A percentile compares a stretch with the other conserved stretches of the same genome.
Evolutionary conservation across 768 basidiomycete species (phyloP).

Genomic region (Cystobasidium tubakii): DNA sequence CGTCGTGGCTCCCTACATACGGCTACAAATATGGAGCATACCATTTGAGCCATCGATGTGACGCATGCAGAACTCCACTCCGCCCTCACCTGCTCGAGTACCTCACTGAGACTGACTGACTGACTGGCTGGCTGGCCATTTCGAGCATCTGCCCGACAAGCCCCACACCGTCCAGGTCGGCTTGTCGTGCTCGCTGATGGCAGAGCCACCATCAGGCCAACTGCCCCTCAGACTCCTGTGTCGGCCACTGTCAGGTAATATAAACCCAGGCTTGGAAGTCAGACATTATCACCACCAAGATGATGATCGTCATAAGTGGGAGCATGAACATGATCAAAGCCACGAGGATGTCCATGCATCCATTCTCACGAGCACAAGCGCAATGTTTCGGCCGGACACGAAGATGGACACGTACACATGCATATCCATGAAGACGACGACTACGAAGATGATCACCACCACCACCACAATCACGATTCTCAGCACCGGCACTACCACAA

Average conservation of each 20-base stretch:
- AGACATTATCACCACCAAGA: background rate
- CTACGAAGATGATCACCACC: background rate
- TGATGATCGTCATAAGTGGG: background rate
- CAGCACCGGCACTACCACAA: conserved; percentile 3
- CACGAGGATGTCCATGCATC: conserved; percentile 35
- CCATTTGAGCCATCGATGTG: too few relatives aligned
- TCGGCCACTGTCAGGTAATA: background rate
- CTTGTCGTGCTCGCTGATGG: too few relatives aligned
- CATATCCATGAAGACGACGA: conserved; percentile 10
- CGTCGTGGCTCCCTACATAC: too few relatives aligned
- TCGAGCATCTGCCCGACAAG: too few relatives aligned
- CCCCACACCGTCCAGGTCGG: too few relatives aligned
- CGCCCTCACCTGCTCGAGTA: too few relatives aligned
- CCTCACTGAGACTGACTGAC: too few relatives aligned
- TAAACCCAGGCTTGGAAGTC: background rate
- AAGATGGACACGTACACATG: conserved; percentile 25
- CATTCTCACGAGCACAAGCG: background rate
- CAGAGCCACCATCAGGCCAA: too few relatives aligned
- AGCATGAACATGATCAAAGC: conserved; percentile 20
- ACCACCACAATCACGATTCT: background rate
- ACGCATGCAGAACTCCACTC: too few relatives aligned
- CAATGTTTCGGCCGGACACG: conserved; percentile 4
- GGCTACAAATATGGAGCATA: too few relatives aligned
- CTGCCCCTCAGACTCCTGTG: too few relatives aligned
- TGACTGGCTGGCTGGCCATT: too few relatives aligned